A percentile compares a stretch with the other conserved stretches of the same genome.
Evolutionary conservation across 1,139 yeast genomes (phyloP).

Genomic region (Pneumocystis oryctolagi): DNA sequence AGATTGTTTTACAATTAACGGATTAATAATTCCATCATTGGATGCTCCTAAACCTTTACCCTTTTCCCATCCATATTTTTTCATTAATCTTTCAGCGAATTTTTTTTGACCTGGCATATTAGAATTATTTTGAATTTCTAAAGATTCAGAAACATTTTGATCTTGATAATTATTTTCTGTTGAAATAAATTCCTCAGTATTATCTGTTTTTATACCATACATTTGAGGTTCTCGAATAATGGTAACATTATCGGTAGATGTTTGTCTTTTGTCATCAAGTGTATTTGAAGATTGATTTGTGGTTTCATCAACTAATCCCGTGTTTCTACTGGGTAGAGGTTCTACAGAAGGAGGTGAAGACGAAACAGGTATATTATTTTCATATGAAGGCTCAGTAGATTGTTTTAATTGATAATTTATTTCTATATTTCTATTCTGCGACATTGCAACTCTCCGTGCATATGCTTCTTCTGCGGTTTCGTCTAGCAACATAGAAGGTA

Average conservation of each 20-base stretch:
- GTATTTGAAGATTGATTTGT: not conserved
- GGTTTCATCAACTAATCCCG: too few species aligned
- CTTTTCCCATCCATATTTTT: constrained; percentile 17
- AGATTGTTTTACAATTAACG: constrained; percentile 14
- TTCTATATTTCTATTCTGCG: not conserved
- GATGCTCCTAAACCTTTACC: constrained; percentile 15
- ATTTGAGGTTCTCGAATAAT: not conserved
- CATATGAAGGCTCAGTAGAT: not conserved
- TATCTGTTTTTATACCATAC: not conserved
- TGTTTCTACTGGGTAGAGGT: not conserved
- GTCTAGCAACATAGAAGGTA: not conserved
- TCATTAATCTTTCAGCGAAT: constrained; percentile 14
- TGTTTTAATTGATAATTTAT: not conserved
- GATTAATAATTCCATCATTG: constrained; percentile 12
- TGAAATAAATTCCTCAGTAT: not conserved
- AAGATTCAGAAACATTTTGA: not conserved
- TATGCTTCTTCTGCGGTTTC: constrained; percentile 2
- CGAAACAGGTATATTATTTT: not conserved
- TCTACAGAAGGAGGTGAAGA: not conserved
- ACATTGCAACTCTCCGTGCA: constrained; percentile 1
- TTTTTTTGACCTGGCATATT: constrained; percentile 7
- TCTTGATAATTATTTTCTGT: not conserved
- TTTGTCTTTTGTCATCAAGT: not conserved
- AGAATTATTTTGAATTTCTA: not conserved
- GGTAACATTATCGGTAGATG: not conserved